Evolutionary conservation across 2,329 filamentous ascomycete species (phyloP), one percentile per base, ranked within the genome.

Genomic region (Colletotrichum lupini): DNA sequence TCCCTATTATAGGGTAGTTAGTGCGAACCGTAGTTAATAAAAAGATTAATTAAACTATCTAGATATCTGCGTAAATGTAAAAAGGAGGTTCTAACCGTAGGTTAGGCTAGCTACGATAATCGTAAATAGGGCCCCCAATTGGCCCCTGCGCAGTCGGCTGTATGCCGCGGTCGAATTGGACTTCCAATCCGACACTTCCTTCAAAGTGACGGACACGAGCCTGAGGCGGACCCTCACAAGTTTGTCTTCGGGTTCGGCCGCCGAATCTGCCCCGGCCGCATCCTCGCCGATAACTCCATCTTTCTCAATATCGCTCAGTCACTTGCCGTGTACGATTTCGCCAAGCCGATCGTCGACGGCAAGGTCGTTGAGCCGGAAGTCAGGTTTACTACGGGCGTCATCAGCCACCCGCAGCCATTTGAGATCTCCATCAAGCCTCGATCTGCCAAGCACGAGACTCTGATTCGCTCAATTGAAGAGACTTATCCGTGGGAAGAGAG

Each of bases 271-370:
- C 77, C 77, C 0, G 77, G 77, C 0, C 68, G 76, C 16, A 68
- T 74, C 37, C 67, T 78, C 6, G 76, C 76, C 9, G 77, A 77
- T 9, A 67, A 61, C 7, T 69, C 68, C 22, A 24, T 78, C 5
- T 78, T 53, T 46, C 60, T 84, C 2, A 80, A 60, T 2, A 76
- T 84, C 19, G 85, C 82, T 0, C 85, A 85, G 35, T 78, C 81
- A 0, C 78, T 91, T 1, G 82, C 88, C 0, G 84, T 84, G 0
- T 89, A 90, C 62, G 77, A 82, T 4, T 79, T 89, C 16, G 71
- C 56, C 8, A 84, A 84, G 63, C 74, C 75, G 0, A 74, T 81
- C 7, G 80, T 81, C 26, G 77, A 71, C 26, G 87, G 84, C 0
- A 79, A 76, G 22, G 79, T 81, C 11, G 76, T 86, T 0, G 83